A percentile compares a stretch with the other conserved stretches of the same genome.
Conservation (phyloP, 345 rosid species). For the Eucalyptus grandis region DNA sequence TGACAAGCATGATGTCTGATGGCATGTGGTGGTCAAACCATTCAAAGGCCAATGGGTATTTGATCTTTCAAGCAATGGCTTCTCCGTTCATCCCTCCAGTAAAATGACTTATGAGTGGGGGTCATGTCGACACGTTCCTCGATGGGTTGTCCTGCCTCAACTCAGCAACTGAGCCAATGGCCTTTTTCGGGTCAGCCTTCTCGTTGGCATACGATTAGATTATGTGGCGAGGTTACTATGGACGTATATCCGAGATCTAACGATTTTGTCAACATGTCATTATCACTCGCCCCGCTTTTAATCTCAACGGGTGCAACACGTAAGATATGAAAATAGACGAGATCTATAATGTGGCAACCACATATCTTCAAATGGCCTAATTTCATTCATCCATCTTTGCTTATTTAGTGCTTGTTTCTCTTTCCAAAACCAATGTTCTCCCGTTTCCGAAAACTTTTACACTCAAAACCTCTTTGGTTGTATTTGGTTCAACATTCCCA, state of each 20-base stretch:
- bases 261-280: neutral
- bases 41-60: neutral
- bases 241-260: neutral
- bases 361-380: too few relatives aligned
- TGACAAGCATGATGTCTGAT: neutral
- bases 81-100: too few relatives aligned
- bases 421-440: too few relatives aligned
- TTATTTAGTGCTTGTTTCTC: too few relatives aligned
- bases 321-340: too few relatives aligned
- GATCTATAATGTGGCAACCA: too few relatives aligned
- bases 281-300: neutral
- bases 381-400: too few relatives aligned
- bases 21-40: neutral
- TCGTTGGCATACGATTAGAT: neutral
- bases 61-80: neutral
- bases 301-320: too few relatives aligned
- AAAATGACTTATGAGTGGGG: neutral
- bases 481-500: rapidly evolving
- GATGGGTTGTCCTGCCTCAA: neutral
- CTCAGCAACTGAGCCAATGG: neutral
- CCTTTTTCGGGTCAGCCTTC: rapidly evolving
- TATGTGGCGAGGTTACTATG: neutral
- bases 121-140: neutral
- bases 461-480: too few relatives aligned
- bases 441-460: too few relatives aligned